These are phyloP conservation scores for Abrus precatorius DNA, from an alignment of 306 rosid species.

Conservation along the genomic window DNA sequence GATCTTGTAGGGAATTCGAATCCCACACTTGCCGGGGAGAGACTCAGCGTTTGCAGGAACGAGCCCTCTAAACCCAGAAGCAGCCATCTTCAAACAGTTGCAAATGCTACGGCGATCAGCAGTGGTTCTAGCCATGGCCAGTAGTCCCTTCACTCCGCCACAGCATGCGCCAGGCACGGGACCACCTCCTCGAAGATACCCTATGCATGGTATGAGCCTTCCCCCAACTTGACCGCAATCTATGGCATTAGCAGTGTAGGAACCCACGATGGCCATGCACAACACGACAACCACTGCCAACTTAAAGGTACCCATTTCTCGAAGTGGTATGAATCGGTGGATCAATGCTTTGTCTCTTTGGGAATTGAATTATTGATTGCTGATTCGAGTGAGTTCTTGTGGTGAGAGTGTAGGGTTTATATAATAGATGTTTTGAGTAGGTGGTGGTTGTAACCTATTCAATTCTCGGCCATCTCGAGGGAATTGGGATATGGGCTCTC, in stretches of 20 bases:
- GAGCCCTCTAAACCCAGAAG: slow-evolving; percentile 8
- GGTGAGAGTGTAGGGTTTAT: slow-evolving; percentile 18
- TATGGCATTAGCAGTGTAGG: slow-evolving; percentile 46
- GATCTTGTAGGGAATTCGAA: slow-evolving; percentile 67
- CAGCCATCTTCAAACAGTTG: slow-evolving; percentile 58
- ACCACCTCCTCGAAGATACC: slow-evolving; percentile 46
- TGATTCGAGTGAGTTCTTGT: not conserved
- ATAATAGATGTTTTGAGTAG: slow-evolving; percentile 33
- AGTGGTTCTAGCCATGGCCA: slow-evolving; percentile 39
- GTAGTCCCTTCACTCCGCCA: slow-evolving; percentile 36
- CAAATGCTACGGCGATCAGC: slow-evolving; percentile 42
- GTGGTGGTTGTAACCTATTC: slow-evolving; percentile 35
- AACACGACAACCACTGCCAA: slow-evolving; percentile 40
- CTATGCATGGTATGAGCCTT: slow-evolving; percentile 15
- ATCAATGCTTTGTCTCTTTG: not conserved
- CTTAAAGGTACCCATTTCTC: slow-evolving; percentile 49
- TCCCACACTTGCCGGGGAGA: slow-evolving; percentile 58
- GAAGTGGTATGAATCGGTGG: no score
- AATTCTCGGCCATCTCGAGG: slow-evolving; percentile 43
- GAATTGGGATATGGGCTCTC: slow-evolving; percentile 32
- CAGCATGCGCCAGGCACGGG: slow-evolving; percentile 44
- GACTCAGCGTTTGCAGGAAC: slow-evolving; percentile 26
- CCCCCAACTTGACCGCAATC: slow-evolving; percentile 51
- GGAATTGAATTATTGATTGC: not conserved
- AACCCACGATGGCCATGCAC: slow-evolving; percentile 49